phyloP scores from a whole-genome alignment of 1,284 basidiomycete genomes.

The Leccinum subfulvum region DNA sequence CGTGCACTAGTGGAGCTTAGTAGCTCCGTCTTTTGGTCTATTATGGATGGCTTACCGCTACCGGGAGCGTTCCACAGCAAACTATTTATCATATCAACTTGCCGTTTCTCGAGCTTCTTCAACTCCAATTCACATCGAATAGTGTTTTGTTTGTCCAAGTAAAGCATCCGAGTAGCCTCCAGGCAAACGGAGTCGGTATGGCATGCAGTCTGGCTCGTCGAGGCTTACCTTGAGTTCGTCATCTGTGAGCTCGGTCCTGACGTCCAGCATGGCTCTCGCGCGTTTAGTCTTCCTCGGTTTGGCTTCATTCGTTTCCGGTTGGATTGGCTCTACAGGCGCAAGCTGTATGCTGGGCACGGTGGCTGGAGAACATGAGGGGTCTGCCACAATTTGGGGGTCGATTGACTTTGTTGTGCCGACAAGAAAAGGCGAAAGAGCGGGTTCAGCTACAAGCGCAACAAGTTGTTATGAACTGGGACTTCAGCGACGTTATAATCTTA shows the following conservation, averaged over 20 bases:
- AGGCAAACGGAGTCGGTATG: constrained; percentile 3
- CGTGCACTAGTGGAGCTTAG: constrained; percentile 48
- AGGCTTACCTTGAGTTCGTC: constrained; percentile 66
- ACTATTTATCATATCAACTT: constrained; percentile 53
- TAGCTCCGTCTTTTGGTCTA: constrained; percentile 6
- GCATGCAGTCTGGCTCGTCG: neutral
- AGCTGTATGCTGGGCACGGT: constrained; percentile 2
- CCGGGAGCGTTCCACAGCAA: constrained; percentile 68
- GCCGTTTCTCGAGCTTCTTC: constrained; percentile 58
- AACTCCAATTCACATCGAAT: constrained; percentile 49
- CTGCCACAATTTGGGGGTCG: constrained; percentile 17
- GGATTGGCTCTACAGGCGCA: neutral
- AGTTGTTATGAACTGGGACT: neutral
- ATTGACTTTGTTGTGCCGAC: constrained; percentile 11
- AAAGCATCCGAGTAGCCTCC: constrained; percentile 64
- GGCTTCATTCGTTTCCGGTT: constrained; percentile 23
- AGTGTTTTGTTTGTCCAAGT: constrained; percentile 58
- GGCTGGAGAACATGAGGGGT: constrained; percentile 27
- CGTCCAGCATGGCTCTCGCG: constrained; percentile 52
- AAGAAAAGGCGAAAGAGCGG: constrained; percentile 16
- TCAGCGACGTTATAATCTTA: constrained; percentile 3
- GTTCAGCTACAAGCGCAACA: constrained; percentile 13
- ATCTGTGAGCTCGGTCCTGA: constrained; percentile 72
- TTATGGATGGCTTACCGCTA: constrained; percentile 48
- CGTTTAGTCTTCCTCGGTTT: constrained; percentile 39